Conservation (phyloP, 1,284 basidiomycete genomes). For the Rhodotorula sp. region DNA sequence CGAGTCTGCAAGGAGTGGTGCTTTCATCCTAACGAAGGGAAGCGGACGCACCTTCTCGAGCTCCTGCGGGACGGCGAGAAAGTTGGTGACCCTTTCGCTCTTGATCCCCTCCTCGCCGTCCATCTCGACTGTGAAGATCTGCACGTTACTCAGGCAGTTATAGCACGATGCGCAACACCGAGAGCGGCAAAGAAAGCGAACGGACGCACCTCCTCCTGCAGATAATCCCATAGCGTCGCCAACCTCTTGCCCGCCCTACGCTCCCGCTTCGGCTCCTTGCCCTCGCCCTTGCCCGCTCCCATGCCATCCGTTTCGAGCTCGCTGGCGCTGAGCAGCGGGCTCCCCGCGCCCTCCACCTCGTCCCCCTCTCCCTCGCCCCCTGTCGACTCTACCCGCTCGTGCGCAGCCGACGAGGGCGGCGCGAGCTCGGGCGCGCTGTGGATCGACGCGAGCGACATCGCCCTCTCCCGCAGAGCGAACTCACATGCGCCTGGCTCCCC, state of each 20-base stretch:
- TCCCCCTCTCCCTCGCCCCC: background rate
- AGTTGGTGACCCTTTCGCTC: slow-evolving; percentile 98
- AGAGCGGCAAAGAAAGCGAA: background rate
- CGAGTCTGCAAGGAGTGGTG: background rate
- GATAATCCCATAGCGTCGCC: slow-evolving; percentile 82
- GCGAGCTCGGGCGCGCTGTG: slow-evolving; percentile 37
- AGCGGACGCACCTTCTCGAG: slow-evolving; percentile 76
- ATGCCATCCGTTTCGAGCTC: background rate
- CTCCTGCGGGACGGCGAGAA: slow-evolving; percentile 86
- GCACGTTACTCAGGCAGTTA: no score
- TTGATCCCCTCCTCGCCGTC: slow-evolving; percentile 90
- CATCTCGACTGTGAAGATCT: slow-evolving; percentile 83
- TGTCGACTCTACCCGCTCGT: background rate
- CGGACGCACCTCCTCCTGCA: slow-evolving; percentile 61
- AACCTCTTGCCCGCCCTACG: slow-evolving; percentile 54
- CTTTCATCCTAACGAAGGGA: slow-evolving; percentile 1
- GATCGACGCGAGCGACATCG: slow-evolving; percentile 31
- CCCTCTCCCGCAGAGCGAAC: background rate
- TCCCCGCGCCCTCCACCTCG: background rate
- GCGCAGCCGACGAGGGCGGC: background rate
- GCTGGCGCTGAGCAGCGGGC: background rate
- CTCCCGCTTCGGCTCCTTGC: slow-evolving; percentile 44
- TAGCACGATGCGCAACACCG: background rate
- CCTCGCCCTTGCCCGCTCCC: no score
- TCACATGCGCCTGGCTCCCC: background rate